These are phyloP conservation scores for Mucor racemosus DNA, from an alignment of 371 early-diverging fungal genomes.

Conservation along the genomic window DNA sequence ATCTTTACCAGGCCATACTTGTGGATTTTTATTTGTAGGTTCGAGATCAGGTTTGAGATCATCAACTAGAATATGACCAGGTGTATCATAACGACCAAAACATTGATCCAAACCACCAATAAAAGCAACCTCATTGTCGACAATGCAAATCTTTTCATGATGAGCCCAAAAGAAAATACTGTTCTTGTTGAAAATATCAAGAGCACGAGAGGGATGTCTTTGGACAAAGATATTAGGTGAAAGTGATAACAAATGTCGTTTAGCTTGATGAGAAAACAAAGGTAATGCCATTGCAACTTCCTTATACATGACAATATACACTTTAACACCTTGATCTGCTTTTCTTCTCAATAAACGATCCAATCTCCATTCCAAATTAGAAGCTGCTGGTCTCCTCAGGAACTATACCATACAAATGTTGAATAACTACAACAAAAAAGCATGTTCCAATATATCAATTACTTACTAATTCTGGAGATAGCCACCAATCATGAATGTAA, in stretches of 20 bases:
- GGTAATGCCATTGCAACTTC: slow-evolving; percentile 82
- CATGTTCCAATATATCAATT: too few relatives aligned
- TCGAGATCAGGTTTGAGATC: slow-evolving; percentile 54
- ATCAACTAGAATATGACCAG: slow-evolving; percentile 74
- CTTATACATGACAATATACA: slow-evolving; percentile 89
- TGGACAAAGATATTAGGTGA: slow-evolving; percentile 71
- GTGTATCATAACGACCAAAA: slow-evolving; percentile 84
- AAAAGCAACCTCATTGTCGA: slow-evolving; percentile 83
- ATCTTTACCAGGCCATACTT: slow-evolving; percentile 82
- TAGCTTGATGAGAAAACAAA: slow-evolving; percentile 78
- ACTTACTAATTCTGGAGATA: slow-evolving; percentile 43
- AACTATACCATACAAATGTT: slow-evolving; percentile 43
- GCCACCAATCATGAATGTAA: slow-evolving; percentile 95
- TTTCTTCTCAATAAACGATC: slow-evolving; percentile 81
- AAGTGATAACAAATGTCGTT: slow-evolving; percentile 61
- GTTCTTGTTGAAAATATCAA: slow-evolving; percentile 51
- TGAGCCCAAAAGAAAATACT: slow-evolving; percentile 83
- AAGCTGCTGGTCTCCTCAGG: slow-evolving; percentile 72
- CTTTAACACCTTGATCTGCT: slow-evolving; percentile 86
- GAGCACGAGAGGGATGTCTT: slow-evolving; percentile 71
- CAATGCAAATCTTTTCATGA: slow-evolving; percentile 77
- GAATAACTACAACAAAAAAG: too few relatives aligned
- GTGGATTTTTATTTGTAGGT: slow-evolving; percentile 19
- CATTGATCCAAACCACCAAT: slow-evolving; percentile 91
- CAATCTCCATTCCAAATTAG: slow-evolving; percentile 73